These are phyloP conservation scores for Arthrobotrys megalospora DNA, from an alignment of 2,329 filamentous ascomycete species.

Conservation along the genomic window DNA sequence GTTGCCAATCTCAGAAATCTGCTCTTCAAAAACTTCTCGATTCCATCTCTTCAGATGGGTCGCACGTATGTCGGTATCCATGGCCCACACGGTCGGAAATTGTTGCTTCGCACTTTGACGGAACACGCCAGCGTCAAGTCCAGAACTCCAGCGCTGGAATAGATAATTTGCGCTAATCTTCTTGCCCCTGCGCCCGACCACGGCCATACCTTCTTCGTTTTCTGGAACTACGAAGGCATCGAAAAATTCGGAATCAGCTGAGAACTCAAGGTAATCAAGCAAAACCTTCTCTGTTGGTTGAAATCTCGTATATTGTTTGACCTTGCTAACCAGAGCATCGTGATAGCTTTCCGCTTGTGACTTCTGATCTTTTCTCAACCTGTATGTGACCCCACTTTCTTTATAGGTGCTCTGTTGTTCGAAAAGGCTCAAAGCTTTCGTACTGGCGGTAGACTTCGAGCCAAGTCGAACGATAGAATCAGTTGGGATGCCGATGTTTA, in stretches of 20 bases:
- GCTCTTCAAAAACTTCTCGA: slow-evolving; percentile 70
- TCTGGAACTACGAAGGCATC: slow-evolving; percentile 73
- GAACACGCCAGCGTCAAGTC: slow-evolving; percentile 70
- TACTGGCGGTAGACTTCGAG: slow-evolving; percentile 72
- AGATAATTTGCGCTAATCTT: slow-evolving; percentile 71
- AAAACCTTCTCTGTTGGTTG: slow-evolving; percentile 63
- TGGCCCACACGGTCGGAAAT: slow-evolving; percentile 71
- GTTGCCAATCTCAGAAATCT: slow-evolving; percentile 68
- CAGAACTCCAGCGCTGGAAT: slow-evolving; percentile 71
- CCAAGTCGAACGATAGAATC: slow-evolving; percentile 76
- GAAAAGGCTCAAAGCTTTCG: slow-evolving; percentile 70
- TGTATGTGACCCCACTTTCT: slow-evolving; percentile 59
- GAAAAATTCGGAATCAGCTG: slow-evolving; percentile 72
- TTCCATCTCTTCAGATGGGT: slow-evolving; percentile 69
- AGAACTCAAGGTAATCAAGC: slow-evolving; percentile 73
- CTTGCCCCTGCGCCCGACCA: slow-evolving; percentile 69
- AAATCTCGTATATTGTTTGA: slow-evolving; percentile 53
- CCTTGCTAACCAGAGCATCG: slow-evolving; percentile 67
- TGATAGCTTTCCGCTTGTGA: slow-evolving; percentile 43
- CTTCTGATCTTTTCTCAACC: slow-evolving; percentile 37
- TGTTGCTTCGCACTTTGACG: slow-evolving; percentile 63
- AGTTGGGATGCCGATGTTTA: slow-evolving; percentile 73
- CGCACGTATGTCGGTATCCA: slow-evolving; percentile 68
- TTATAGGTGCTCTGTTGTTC: slow-evolving; percentile 67
- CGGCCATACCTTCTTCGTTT: slow-evolving; percentile 69